phyloP scores from a whole-genome alignment of 805 yeast species.

The Sugiyamaella chiloensis region DNA sequence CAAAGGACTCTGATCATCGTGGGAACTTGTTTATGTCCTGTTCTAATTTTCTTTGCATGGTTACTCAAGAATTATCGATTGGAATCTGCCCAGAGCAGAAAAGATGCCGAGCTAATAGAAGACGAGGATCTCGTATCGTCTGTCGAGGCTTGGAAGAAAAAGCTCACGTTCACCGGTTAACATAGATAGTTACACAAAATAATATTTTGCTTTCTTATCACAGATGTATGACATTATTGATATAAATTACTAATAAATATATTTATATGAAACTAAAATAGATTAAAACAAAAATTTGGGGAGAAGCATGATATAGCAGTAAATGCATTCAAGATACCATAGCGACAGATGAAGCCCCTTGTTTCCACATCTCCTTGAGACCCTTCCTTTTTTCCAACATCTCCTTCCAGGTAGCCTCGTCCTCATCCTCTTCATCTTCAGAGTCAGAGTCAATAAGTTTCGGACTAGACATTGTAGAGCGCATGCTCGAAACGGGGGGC shows the following conservation, averaged over 20 bases:
- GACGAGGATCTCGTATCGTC: neutral
- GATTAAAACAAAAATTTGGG: too few species aligned
- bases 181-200: neutral
- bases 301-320: neutral
- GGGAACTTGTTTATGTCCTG: conserved; percentile 53
- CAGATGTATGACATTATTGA: too few species aligned
- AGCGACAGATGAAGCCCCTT: conserved; percentile 2
- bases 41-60: conserved; percentile 47
- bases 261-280: neutral
- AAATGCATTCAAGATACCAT: neutral
- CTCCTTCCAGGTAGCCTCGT: conserved; percentile 26
- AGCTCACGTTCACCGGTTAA: neutral
- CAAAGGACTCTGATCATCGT: conserved; percentile 57
- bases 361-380: conserved; percentile 25
- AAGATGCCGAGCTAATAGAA: conserved; percentile 14
- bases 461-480: neutral
- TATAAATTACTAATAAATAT: neutral
- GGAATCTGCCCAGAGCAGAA: conserved; percentile 26
- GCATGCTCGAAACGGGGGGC: conserved; percentile 10
- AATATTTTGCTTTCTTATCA: too few species aligned
- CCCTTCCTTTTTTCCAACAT: conserved; percentile 24
- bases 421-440: conserved; percentile 28
- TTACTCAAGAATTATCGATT: conserved; percentile 54
- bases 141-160: neutral
- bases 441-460: conserved; percentile 8